A percentile compares a stretch with the other conserved stretches of the same genome.
These are phyloP conservation scores for Cercospora janseana DNA, from an alignment of 2,329 filamentous ascomycete species.

Conservation along the genomic window DNA sequence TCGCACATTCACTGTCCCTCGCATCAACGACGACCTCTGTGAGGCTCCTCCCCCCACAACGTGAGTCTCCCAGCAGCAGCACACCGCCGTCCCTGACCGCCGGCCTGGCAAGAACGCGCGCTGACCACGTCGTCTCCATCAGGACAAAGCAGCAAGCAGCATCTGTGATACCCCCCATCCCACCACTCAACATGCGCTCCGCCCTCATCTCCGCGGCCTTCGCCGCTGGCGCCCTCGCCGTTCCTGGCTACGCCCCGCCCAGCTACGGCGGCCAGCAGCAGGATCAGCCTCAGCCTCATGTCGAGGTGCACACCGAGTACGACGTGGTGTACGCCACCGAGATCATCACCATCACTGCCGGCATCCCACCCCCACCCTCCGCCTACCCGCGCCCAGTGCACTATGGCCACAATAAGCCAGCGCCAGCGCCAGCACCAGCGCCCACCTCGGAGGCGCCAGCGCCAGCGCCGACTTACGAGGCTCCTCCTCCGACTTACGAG, in stretches of 20 bases:
- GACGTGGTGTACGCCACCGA: constrained; percentile 37
- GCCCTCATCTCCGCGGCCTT: constrained; percentile 39
- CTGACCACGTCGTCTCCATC: constrained; percentile 17
- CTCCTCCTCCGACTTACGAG: constrained; percentile 15
- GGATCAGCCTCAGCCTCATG: too few relatives aligned
- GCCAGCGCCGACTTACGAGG: constrained; percentile 5
- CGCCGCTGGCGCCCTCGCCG: constrained; percentile 38
- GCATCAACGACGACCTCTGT: constrained; percentile 14
- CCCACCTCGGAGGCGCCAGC: constrained; percentile 11
- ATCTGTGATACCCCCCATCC: constrained; percentile 29
- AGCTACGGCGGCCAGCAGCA: constrained; percentile 13
- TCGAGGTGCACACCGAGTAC: constrained; percentile 29
- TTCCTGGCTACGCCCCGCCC: constrained; percentile 27
- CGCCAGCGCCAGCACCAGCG: constrained; percentile 4
- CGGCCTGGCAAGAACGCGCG: constrained; percentile 15
- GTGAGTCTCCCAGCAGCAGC: not conserved
- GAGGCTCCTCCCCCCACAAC: constrained; percentile 12
- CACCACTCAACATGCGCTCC: constrained; percentile 14
- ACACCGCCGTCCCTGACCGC: too few relatives aligned
- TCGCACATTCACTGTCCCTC: constrained; percentile 19
- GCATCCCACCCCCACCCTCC: constrained; percentile 21
- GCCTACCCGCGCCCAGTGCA: constrained; percentile 19
- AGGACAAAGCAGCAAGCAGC: too few relatives aligned
- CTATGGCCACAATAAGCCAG: constrained; percentile 28
- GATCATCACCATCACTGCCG: constrained; percentile 39